Percentiles rank a stretch among this genome's conserved stretches.
These are phyloP conservation scores for Omphalotus guepiniiformis DNA, from an alignment of 768 basidiomycete genomes.

Conservation along the genomic window DNA sequence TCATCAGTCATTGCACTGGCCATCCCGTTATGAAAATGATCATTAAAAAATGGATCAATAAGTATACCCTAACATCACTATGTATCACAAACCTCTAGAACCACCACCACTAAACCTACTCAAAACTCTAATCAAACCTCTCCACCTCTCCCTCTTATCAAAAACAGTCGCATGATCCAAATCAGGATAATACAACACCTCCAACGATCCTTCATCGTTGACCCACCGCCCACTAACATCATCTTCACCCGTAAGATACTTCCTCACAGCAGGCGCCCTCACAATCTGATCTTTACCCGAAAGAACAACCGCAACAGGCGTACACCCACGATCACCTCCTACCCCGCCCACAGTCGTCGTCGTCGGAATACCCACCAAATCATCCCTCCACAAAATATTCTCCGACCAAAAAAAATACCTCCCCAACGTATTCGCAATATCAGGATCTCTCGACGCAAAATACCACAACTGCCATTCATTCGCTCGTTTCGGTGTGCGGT, in stretches of 20 bases:
- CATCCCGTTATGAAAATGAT: too few species aligned
- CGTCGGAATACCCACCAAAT: constrained; percentile 26
- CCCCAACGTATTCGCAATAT: constrained; percentile 53
- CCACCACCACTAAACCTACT: constrained; percentile 10
- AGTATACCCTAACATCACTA: too few species aligned
- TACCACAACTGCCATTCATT: constrained; percentile 70
- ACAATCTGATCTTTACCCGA: constrained; percentile 39
- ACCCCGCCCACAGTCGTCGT: constrained; percentile 1
- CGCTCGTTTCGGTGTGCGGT: constrained; percentile 45
- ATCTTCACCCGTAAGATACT: constrained; percentile 27
- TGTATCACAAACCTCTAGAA: too few species aligned
- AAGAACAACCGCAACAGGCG: constrained; percentile 31
- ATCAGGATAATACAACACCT: constrained; percentile 31
- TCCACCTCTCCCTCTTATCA: constrained; percentile 27
- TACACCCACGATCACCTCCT: constrained; percentile 20
- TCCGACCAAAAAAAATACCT: constrained; percentile 68
- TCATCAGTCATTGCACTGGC: too few species aligned
- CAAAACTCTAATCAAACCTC: constrained; percentile 26
- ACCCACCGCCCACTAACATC: constrained; percentile 16
- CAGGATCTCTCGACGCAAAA: constrained; percentile 60
- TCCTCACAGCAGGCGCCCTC: constrained; percentile 29
- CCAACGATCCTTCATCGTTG: not conserved
- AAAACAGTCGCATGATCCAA: constrained; percentile 40
- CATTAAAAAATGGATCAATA: too few species aligned
- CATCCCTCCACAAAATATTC: constrained; percentile 56